phyloP scores from a whole-genome alignment of 805 yeast species.

The Zygosaccharomyces siamensis region DNA sequence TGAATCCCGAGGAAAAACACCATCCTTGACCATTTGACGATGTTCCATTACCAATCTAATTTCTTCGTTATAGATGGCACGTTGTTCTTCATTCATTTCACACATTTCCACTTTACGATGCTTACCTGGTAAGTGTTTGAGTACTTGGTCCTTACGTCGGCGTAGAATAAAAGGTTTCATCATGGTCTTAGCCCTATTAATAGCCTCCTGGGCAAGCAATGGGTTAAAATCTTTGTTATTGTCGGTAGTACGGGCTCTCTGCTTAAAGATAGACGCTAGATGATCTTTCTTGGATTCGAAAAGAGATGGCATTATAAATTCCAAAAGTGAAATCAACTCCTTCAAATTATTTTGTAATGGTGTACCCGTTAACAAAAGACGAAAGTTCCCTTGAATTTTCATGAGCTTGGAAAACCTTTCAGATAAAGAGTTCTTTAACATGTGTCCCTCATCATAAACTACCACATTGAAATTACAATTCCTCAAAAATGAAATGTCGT shows the following conservation, averaged over 20 bases:
- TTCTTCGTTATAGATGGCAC: slow-evolving; percentile 55
- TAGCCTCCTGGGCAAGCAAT: slow-evolving; percentile 83
- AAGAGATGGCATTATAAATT: slow-evolving; percentile 81
- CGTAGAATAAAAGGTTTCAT: slow-evolving; percentile 96
- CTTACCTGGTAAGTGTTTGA: slow-evolving; percentile 82
- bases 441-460: slow-evolving; percentile 96
- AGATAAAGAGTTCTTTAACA: slow-evolving; percentile 83
- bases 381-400: slow-evolving; percentile 76
- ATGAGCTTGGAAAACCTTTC: slow-evolving; percentile 86
- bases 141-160: slow-evolving; percentile 86
- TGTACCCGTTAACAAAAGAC: slow-evolving; percentile 89
- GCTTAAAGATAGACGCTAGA: slow-evolving; percentile 76
- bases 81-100: slow-evolving; percentile 52
- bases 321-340: slow-evolving; percentile 83
- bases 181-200: slow-evolving; percentile 90
- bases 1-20: slow-evolving; percentile 16
- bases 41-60: slow-evolving; percentile 41
- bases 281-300: slow-evolving; percentile 81
- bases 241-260: slow-evolving; percentile 68
- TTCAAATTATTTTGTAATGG: slow-evolving; percentile 91
- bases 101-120: slow-evolving; percentile 60
- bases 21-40: slow-evolving; percentile 28
- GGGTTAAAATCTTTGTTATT: slow-evolving; percentile 61
- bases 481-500: slow-evolving; percentile 74
- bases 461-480: slow-evolving; percentile 75